Percentiles rank a stretch among this genome's conserved stretches.
Evolutionary conservation across 2,329 filamentous ascomycete genomes (phyloP).

Genomic region (Epichloe brachyelytri): DNA sequence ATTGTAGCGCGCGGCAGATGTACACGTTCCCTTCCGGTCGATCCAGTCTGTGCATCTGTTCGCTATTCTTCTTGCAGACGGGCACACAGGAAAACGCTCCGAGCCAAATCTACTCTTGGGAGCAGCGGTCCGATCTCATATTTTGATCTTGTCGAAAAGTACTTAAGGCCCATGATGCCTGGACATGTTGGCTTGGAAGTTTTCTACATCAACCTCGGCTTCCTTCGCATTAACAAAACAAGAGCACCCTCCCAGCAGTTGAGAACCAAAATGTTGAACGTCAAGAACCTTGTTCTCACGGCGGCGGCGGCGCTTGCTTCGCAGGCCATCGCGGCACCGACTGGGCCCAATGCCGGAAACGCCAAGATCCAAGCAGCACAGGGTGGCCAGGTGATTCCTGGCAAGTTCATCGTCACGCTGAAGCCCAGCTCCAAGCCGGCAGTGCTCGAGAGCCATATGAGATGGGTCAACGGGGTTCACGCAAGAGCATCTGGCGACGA

Average conservation of each 20-base stretch:
- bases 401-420: slow-evolving; percentile 49
- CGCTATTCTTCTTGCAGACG: too few species aligned
- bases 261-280: slow-evolving; percentile 16
- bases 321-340: slow-evolving; percentile 11
- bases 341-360: slow-evolving; percentile 6
- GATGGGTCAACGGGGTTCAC: slow-evolving; percentile 36
- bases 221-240: slow-evolving; percentile 1
- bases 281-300: slow-evolving; percentile 15
- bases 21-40: too few species aligned
- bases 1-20: too few species aligned
- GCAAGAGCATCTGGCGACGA: slow-evolving; percentile 40
- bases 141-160: neutral
- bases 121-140: neutral
- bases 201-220: neutral
- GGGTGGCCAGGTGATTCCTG: slow-evolving; percentile 17
- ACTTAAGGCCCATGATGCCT: neutral
- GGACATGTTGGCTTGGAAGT: neutral
- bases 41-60: neutral
- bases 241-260: neutral
- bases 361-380: neutral
- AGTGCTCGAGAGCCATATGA: slow-evolving; percentile 33
- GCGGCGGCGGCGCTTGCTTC: slow-evolving; percentile 13
- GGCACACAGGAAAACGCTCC: too few species aligned
- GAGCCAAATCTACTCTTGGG: neutral
- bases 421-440: slow-evolving; percentile 34